Conservation (phyloP, 2,329 filamentous ascomycete genomes). For the Xylaria sp. region DNA sequence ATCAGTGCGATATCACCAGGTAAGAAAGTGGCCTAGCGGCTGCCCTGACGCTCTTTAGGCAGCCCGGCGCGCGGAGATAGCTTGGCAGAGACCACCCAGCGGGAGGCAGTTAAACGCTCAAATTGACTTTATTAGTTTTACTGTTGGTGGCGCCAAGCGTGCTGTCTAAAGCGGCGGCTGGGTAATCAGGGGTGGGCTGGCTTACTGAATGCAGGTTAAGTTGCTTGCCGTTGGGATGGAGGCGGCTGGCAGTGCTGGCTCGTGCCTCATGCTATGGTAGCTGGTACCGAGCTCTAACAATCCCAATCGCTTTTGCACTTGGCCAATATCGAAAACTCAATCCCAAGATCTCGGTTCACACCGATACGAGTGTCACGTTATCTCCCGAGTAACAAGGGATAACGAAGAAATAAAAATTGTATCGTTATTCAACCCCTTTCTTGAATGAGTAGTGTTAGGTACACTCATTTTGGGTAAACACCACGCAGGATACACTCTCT, state of each 20-base stretch:
- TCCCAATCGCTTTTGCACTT: not conserved
- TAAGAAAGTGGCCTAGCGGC: constrained; percentile 1
- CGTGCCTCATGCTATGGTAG: not conserved
- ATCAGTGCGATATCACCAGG: constrained; percentile 7
- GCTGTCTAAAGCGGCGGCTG: constrained; percentile 14
- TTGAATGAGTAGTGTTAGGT: not conserved
- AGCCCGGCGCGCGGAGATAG: constrained; percentile 1
- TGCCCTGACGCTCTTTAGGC: not conserved
- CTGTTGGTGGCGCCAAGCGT: not conserved
- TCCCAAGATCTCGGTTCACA: not conserved
- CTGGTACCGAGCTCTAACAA: not conserved
- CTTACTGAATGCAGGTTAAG: constrained; percentile 4
- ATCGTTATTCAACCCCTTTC: constrained; percentile 11
- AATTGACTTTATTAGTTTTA: not conserved
- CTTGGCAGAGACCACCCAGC: not conserved
- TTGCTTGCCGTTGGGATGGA: constrained; percentile 14
- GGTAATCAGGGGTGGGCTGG: constrained; percentile 1
- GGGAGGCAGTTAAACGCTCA: not conserved
- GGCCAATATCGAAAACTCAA: not conserved
- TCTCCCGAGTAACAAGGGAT: not conserved
- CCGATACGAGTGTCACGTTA: not conserved
- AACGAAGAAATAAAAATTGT: not conserved
- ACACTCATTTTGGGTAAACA: not conserved
- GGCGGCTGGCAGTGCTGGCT: constrained; percentile 3
- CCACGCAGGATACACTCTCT: constrained; percentile 1